A percentile compares a stretch with the other conserved stretches of the same genome.
These are phyloP conservation scores for Pleurotus eryngii DNA, from an alignment of 768 basidiomycete genomes.

Conservation along the genomic window DNA sequence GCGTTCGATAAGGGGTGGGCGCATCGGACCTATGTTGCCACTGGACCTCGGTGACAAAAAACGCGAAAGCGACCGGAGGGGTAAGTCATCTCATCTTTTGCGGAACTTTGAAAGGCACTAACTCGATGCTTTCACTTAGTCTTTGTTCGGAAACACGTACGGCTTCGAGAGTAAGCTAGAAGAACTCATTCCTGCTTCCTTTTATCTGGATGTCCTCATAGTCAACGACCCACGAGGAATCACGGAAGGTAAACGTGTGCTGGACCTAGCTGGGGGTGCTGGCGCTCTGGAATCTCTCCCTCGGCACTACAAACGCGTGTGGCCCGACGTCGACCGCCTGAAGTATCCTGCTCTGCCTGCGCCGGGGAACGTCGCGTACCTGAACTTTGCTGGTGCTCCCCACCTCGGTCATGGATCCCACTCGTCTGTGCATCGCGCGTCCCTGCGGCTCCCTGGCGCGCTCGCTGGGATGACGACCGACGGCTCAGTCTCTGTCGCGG, in stretches of 20 bases:
- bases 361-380: constrained; percentile 3
- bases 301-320: constrained; percentile 16
- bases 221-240: constrained; percentile 19
- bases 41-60: no score
- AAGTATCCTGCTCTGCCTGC: neutral
- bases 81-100: no score
- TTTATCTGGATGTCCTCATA: constrained; percentile 20
- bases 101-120: no score
- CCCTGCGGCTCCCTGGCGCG: constrained; percentile 35
- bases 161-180: constrained; percentile 16
- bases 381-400: constrained; percentile 16
- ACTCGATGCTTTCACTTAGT: neutral
- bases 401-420: constrained; percentile 19
- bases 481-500: constrained; percentile 27
- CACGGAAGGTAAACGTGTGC: constrained; percentile 3
- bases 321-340: constrained; percentile 7
- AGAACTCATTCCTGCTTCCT: constrained; percentile 17
- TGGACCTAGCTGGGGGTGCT: neutral
- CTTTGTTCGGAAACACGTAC: neutral
- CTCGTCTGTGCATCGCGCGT: constrained; percentile 33
- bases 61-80: no score
- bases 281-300: neutral
- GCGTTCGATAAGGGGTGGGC: no score
- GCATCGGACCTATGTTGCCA: no score
- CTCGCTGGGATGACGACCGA: constrained; percentile 18